A percentile compares a stretch with the other conserved stretches of the same genome.
Conservation (phyloP, 192 early-diverging fungal species). For the Dissophora globulifera region DNA sequence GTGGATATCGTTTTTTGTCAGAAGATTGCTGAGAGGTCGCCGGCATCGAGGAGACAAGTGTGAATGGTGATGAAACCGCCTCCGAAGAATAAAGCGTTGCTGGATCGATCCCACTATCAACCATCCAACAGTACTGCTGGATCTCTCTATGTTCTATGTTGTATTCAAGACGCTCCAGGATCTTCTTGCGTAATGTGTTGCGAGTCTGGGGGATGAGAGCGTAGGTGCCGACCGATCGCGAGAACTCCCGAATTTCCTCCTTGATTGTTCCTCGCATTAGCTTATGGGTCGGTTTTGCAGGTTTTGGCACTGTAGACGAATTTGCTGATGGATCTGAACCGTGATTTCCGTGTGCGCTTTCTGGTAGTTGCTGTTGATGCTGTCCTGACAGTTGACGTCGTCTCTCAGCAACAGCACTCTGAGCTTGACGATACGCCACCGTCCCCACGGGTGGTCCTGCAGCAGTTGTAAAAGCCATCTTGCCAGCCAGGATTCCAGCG, state of each 20-base stretch:
- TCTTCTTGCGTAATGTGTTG: slow-evolving; percentile 36
- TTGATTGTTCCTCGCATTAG: slow-evolving; percentile 19
- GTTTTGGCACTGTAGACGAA: background rate
- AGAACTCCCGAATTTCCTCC: slow-evolving; percentile 30
- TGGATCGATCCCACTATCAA: slow-evolving; percentile 27
- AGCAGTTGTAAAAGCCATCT: slow-evolving; percentile 38
- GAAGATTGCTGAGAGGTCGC: background rate
- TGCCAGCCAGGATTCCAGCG: slow-evolving; percentile 44
- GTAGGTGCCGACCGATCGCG: slow-evolving; percentile 38
- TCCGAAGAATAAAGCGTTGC: background rate
- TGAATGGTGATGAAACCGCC: background rate
- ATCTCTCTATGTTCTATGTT: slow-evolving; percentile 40
- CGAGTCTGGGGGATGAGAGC: slow-evolving; percentile 42
- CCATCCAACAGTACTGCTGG: slow-evolving; percentile 42
- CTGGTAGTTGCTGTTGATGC: background rate
- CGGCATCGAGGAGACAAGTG: background rate
- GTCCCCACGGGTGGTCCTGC: slow-evolving; percentile 11
- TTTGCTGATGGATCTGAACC: background rate
- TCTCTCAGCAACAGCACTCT: slow-evolving; percentile 9
- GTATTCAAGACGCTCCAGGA: slow-evolving; percentile 31
- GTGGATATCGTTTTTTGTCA: slow-evolving; percentile 10
- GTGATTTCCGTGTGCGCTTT: too few species aligned
- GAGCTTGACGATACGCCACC: slow-evolving; percentile 4
- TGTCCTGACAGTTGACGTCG: background rate
- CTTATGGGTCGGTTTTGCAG: slow-evolving; percentile 2